Conservation (phyloP, 352 stramenopile species). For the Halophytophthora polymorphica region DNA sequence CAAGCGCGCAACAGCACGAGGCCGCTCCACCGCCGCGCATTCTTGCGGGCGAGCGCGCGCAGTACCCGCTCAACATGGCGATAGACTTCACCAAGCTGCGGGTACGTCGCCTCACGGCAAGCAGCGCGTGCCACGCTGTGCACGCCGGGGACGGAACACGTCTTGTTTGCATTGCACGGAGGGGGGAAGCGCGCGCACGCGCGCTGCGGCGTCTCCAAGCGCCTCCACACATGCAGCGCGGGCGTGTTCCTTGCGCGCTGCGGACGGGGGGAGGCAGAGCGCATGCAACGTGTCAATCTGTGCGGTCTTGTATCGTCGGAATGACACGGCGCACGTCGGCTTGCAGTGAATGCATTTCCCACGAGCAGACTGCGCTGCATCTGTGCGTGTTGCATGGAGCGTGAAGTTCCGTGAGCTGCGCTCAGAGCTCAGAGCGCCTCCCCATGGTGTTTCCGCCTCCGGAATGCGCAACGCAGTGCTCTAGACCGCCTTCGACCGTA, state of each 20-base stretch:
- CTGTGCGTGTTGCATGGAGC: no score
- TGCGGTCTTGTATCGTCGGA: neutral
- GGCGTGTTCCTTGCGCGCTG: neutral
- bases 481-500: no score
- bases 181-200: neutral
- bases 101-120: slow-evolving; percentile 22
- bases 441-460: no score
- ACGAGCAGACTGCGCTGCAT: no score
- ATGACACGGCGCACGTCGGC: slow-evolving; percentile 1
- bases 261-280: no score
- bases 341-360: no score
- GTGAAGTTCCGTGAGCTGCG: no score
- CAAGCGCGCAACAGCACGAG: slow-evolving; percentile 2
- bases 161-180: no score
- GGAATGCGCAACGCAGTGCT: no score
- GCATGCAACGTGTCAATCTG: neutral
- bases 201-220: neutral
- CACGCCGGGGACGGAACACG: no score
- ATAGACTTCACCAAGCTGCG: slow-evolving; percentile 72
- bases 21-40: slow-evolving; percentile 5
- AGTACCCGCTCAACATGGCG: slow-evolving; percentile 58
- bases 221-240: neutral
- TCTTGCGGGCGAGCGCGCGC: slow-evolving; percentile 28
- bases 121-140: neutral
- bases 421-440: no score